These are phyloP conservation scores for Pulveroboletus sp. DNA, from an alignment of 768 basidiomycete species.

Conservation along the genomic window DNA sequence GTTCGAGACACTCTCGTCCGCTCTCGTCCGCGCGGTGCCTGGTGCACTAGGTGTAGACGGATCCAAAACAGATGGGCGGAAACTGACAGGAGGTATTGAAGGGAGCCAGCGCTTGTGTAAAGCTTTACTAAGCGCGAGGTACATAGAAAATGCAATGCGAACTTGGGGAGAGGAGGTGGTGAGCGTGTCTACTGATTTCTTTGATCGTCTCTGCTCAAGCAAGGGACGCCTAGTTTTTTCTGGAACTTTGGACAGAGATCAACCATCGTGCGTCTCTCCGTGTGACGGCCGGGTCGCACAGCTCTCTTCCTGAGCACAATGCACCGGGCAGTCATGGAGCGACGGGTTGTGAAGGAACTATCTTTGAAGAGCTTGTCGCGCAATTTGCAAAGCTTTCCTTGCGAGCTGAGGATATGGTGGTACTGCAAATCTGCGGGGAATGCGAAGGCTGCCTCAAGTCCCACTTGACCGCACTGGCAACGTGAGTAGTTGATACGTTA, in stretches of 20 bases:
- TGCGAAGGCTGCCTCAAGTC: constrained; percentile 69
- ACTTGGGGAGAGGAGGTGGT: constrained; percentile 91
- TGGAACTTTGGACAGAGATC: constrained; percentile 86
- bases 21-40: constrained; percentile 86
- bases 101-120: constrained; percentile 83
- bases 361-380: constrained; percentile 74
- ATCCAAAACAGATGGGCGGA: constrained; percentile 45
- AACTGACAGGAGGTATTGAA: constrained; percentile 75
- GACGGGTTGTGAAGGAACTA: constrained; percentile 51
- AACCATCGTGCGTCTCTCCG: constrained; percentile 55
- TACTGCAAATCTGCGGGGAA: constrained; percentile 78
- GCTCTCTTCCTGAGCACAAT: constrained; percentile 47
- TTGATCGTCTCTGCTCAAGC: background rate
- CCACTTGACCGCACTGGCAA: constrained; percentile 56
- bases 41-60: constrained; percentile 69
- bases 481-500: constrained; percentile 30
- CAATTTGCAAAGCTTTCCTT: constrained; percentile 55
- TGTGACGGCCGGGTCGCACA: constrained; percentile 42
- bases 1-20: constrained; percentile 86
- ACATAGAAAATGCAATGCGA: constrained; percentile 63
- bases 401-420: constrained; percentile 85
- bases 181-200: constrained; percentile 24
- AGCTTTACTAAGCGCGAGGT: constrained; percentile 76
- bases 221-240: constrained; percentile 64
- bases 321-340: constrained; percentile 11